phyloP scores from a whole-genome alignment of 306 rosid species.

The barrel medic (Medicago truncatula) region MtrunA17r5.0-ANR NC_053043.1:11360001-11360500 shows the following conservation, averaged over 20 bases:
- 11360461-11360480: no score
- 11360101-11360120: not conserved
- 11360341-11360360: no score
- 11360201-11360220: not conserved
- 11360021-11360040: not conserved
- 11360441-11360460: no score
- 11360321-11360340: no score
- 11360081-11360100: not conserved
- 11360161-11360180: not conserved
- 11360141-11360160: not conserved
- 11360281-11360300: not conserved
- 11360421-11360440: no score
- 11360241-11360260: constrained; percentile 13
- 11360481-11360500: no score
- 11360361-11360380: no score
- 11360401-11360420: no score
- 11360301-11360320: not conserved
- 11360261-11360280: not conserved
- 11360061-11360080: no score
- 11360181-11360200: not conserved
- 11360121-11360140: not conserved
- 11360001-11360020: not conserved
- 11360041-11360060: no score
- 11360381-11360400: no score
- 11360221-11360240: constrained; percentile 1